These are phyloP conservation scores for Ceratocystis smalleyi DNA, from an alignment of 2,329 filamentous ascomycete species.

Conservation along the genomic window DNA sequence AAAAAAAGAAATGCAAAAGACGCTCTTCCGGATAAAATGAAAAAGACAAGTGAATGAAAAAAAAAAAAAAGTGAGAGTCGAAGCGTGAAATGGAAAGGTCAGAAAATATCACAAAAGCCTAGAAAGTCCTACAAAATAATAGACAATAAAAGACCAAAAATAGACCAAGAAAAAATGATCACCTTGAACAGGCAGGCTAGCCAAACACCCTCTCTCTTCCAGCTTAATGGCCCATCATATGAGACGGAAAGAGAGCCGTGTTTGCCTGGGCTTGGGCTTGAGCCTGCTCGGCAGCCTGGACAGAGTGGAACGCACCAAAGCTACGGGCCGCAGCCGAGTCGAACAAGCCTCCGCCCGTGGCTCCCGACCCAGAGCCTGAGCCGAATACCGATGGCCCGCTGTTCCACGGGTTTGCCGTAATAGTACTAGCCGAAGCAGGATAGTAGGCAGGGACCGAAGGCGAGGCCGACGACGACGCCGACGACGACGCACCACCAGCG, in stretches of 20 bases:
- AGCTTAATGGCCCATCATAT: constrained; percentile 25
- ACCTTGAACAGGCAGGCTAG: not conserved
- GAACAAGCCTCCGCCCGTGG: constrained; percentile 1
- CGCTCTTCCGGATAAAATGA: not conserved
- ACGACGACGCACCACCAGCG: not conserved
- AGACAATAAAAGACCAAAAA: not conserved
- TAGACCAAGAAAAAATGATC: not conserved
- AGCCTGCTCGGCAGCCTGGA: not conserved
- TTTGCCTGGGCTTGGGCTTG: not conserved
- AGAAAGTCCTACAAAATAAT: not conserved
- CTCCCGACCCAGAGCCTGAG: not conserved
- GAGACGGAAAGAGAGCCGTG: constrained; percentile 19
- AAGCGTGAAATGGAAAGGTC: no score
- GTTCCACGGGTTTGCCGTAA: constrained; percentile 14
- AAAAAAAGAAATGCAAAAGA: not conserved
- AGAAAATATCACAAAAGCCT: no score
- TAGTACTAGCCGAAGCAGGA: constrained; percentile 9
- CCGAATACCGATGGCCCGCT: constrained; percentile 1
- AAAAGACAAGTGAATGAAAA: no score
- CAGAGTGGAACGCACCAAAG: not conserved
- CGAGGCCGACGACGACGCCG: constrained; percentile 3
- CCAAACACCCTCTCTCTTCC: not conserved
- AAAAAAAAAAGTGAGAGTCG: no score
- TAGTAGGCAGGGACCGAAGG: constrained; percentile 12
- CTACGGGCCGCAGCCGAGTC: not conserved